Evolutionary conservation across 2,329 filamentous ascomycete genomes (phyloP).

Genomic region (Didymella lethalis): DNA sequence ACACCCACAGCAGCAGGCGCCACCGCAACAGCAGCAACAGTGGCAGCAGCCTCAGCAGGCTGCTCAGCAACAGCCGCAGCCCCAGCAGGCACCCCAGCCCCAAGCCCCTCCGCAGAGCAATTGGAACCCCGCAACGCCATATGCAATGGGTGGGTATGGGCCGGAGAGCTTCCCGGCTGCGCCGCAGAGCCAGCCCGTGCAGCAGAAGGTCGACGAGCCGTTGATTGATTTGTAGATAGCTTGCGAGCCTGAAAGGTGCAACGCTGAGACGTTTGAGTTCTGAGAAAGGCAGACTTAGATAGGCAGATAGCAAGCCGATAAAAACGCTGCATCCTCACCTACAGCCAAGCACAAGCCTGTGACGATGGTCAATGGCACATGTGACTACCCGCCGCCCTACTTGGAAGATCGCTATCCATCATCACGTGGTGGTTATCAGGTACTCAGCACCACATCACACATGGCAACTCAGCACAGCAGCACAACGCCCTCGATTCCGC

Average conservation of each 20-base stretch:
- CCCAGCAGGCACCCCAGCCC: constrained; percentile 30
- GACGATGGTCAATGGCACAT: too few relatives aligned
- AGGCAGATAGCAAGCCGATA: not conserved
- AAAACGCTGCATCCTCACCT: not conserved
- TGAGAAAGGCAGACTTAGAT: not conserved
- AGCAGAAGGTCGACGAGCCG: constrained; percentile 71
- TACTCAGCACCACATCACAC: too few relatives aligned
- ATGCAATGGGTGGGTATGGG: constrained; percentile 52
- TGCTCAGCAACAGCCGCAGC: constrained; percentile 28
- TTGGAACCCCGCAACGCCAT: constrained; percentile 47
- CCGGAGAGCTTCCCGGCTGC: constrained; percentile 68
- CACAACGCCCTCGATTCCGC: too few relatives aligned
- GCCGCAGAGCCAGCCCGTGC: constrained; percentile 61
- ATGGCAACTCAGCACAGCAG: too few relatives aligned
- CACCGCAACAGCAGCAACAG: constrained; percentile 25
- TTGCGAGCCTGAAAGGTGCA: not conserved
- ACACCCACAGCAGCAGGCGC: constrained; percentile 21
- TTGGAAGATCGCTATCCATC: too few relatives aligned
- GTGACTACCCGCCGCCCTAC: too few relatives aligned
- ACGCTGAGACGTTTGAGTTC: too few relatives aligned
- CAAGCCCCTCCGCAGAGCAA: constrained; percentile 34
- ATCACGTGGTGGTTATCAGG: too few relatives aligned
- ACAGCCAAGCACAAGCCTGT: too few relatives aligned
- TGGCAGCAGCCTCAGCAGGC: constrained; percentile 23
- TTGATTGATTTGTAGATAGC: constrained; percentile 74